Base-by-base conservation (phyloP, 257 asterid genomes). In the Solanum chilense region DNA sequence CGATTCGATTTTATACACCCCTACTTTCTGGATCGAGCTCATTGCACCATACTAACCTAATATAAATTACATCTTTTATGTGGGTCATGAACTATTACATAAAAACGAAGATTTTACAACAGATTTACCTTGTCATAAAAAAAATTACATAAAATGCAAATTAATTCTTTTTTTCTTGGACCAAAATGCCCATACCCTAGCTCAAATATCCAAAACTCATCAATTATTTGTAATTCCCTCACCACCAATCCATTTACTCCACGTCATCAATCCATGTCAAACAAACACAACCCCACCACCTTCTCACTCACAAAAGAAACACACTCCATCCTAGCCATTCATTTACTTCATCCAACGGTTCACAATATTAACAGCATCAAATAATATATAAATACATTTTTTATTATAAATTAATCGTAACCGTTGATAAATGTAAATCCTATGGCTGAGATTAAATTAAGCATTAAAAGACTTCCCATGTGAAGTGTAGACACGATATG, bases 21-120 rank as follows among this genome's bases (percentile, higher is more conserved):
- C 7, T 18, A 1, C 8, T 9, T 18, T 52, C 9, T 52, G 5
- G 0, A 0, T 52, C 62, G 2, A 52, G n/a, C 0, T 52, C 4
- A 0, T 52, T 1, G n/a, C 23, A 52, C 6, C 62, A 52, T 0
- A 0, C 2, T 16, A 18, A 2, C 0, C 1, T 16, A 3, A 0
- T 52, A 3, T 0, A 6, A 0, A 0, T 52, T 52, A 52, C 10
- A 3, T 16, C 1, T 52, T 1, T 3, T 52, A 18, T 49, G 4
- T 18, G 10, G 1, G 1, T 52, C 20, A 23, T 0, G 0, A 52
- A 1, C 3, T 52, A 52, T 2, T 6, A 9, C 9, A 49, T 49
- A 14, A 0, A 7, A 49, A 3, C 9, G 1, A 8, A 1, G 0
- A 37, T 49, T 49, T 49, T 49, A 49, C 1, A 3, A 0, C 0